Evolutionary conservation across 139 green algal species (phyloP).

Genomic region (Coccomyxa sp.): DNA sequence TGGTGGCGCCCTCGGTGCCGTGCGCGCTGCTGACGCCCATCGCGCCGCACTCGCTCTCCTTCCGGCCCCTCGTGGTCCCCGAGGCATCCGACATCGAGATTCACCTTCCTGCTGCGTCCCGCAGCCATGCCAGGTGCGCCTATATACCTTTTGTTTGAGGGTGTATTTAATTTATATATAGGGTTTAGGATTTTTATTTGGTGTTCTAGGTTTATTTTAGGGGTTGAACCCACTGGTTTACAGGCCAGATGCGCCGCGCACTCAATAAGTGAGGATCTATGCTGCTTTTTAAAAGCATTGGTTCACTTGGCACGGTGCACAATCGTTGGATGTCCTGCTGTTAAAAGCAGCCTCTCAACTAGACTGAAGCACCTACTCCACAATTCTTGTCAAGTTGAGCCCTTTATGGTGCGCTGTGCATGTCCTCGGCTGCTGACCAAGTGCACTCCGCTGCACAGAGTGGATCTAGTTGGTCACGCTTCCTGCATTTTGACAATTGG

Average conservation of each 20-base stretch:
- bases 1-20: constrained; percentile 82
- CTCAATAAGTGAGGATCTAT: background rate
- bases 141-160: background rate
- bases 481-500: background rate
- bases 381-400: no score
- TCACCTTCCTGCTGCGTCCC: constrained; percentile 51
- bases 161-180: background rate
- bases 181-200: background rate
- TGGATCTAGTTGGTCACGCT: background rate
- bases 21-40: constrained; percentile 86
- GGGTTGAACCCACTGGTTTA: background rate
- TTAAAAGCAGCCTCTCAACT: no score
- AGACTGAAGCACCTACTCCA: no score
- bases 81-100: constrained; percentile 72
- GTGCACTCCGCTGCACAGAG: no score
- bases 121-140: constrained; percentile 35
- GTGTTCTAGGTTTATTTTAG: background rate
- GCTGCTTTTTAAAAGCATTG: background rate
- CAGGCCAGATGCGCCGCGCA: background rate
- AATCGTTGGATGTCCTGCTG: no score
- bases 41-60: constrained; percentile 77
- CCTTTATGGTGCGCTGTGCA: no score
- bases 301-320: background rate
- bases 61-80: constrained; percentile 78
- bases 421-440: no score